phyloP scores from a whole-genome alignment of 1,284 basidiomycete species.

The Abortiporus biennis region DNA sequence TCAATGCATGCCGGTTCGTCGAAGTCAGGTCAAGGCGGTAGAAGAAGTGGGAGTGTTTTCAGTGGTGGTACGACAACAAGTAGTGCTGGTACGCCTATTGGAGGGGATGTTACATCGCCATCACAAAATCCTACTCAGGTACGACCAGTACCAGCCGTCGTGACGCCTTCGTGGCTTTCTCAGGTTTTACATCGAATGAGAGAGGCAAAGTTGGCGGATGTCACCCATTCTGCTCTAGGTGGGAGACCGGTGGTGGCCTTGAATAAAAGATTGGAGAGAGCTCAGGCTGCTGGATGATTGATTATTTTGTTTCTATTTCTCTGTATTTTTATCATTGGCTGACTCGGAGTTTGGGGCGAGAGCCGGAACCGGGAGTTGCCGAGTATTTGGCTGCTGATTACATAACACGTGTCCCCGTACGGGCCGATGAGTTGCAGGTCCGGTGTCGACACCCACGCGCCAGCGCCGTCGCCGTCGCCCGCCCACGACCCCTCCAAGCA shows the following conservation, averaged over 20 bases:
- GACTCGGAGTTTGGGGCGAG: too few relatives aligned
- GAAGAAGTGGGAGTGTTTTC: conserved; percentile 18
- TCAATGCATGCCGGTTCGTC: background rate
- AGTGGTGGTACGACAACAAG: conserved; percentile 14
- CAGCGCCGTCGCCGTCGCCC: conserved; percentile 9
- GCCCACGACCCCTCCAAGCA: conserved; percentile 4
- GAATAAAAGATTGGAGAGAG: conserved; percentile 65
- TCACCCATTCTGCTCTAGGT: conserved; percentile 42
- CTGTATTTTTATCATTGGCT: too few relatives aligned
- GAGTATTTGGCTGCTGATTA: too few relatives aligned
- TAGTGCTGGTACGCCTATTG: conserved; percentile 17
- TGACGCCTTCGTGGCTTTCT: conserved; percentile 51
- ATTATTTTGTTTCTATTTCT: too few relatives aligned
- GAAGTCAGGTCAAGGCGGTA: conserved; percentile 13
- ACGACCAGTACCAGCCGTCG: conserved; percentile 14
- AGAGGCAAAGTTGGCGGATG: conserved; percentile 55
- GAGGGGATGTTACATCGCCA: conserved; percentile 25
- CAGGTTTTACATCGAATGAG: conserved; percentile 62
- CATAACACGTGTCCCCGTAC: too few relatives aligned
- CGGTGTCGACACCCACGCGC: conserved; percentile 7
- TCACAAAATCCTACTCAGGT: conserved; percentile 10
- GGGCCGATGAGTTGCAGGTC: too few relatives aligned
- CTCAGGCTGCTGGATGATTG: conserved; percentile 52
- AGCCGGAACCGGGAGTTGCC: too few relatives aligned
- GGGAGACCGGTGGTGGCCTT: conserved; percentile 41